Base-by-base conservation (phyloP, 768 basidiomycete species). In the Termitomyces sp. region DNA sequence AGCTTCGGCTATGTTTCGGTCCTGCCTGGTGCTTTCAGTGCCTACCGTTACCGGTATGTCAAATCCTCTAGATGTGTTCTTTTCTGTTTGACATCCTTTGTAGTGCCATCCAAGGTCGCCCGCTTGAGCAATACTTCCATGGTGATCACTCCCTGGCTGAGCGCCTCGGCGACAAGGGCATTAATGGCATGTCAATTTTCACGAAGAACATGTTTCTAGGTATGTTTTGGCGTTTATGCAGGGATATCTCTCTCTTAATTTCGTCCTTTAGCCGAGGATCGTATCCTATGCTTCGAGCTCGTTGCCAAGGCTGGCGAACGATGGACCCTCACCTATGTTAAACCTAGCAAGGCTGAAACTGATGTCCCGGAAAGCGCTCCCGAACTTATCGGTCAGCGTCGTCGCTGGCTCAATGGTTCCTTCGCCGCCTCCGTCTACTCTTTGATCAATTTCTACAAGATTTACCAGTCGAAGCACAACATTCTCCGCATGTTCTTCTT, bases 1-100 rank as follows among this genome's bases (percentile, higher is more conserved):
- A 89, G 91, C 66, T 97, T 98, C 68, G 96, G 96, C 40, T 97
- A 97, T 67, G 93, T 95, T 25, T 94, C 93, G 31, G 96, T 98
- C 62, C 79, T 97, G 58, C 96, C 96, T 51, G 96, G 96, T 74
- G 96, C 96, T 55, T 98, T 98, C 83, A 94, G 92, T 8, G 95
- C 95, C 7, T 98, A 98, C 73, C 85, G 94, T 29, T 98, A 67
- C 52, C 65, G 68, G 66, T 67, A 55, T 14, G 62, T 20, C 4
- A 11, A 15, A 5, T 29, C 1, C 11, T 32, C 1, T 31, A 11
- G 38, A 5, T 54, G 31, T 45, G 2, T 25, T 5, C 47, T 45
- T 55, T 31, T 25, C 3, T 20, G 10, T 17, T 45, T 38, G 34
- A 56, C 20, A 12, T 37, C 14, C 6, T 29, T 54, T 54, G 74